phyloP scores from a whole-genome alignment of 495 filamentous ascomycete genomes.

The Evernia prunastri region DNA sequence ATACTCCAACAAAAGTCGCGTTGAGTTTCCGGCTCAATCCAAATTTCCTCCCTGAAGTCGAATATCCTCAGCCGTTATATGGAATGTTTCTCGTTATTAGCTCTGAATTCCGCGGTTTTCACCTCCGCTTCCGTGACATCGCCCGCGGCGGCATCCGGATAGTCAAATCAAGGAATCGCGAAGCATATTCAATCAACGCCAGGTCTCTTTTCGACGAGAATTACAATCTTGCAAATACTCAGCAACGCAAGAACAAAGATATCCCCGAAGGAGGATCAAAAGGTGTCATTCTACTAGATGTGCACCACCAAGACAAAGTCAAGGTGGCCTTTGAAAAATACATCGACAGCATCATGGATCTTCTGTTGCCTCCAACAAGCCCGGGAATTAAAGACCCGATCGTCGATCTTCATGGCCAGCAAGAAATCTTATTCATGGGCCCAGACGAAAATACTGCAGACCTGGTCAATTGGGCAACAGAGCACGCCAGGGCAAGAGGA shows the following conservation, averaged over 20 bases:
- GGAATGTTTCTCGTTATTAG: constrained; percentile 98
- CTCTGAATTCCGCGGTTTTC: constrained; percentile 94
- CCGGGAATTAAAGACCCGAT: constrained; percentile 99
- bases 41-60: constrained; percentile 76
- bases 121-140: constrained; percentile 95
- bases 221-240: constrained; percentile 95
- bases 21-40: constrained; percentile 94
- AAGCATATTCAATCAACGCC: constrained; percentile 93
- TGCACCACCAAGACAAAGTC: constrained; percentile 86
- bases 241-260: constrained; percentile 99
- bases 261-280: constrained; percentile 99
- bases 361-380: constrained; percentile 79
- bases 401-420: constrained; percentile 85
- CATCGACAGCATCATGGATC: constrained; percentile 94
- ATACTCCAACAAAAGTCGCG: constrained; percentile 97
- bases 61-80: constrained; percentile 90
- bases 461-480: constrained; percentile 95
- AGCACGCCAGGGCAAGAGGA: constrained; percentile 79
- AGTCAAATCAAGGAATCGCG: constrained; percentile 91
- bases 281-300: constrained; percentile 92
- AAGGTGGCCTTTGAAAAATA: constrained; percentile 96
- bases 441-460: constrained; percentile 98
- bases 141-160: constrained; percentile 96
- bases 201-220: constrained; percentile 96
- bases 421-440: constrained; percentile 97